phyloP scores from a whole-genome alignment of 2,329 filamentous ascomycete genomes.

The Penicillium palitans region DNA sequence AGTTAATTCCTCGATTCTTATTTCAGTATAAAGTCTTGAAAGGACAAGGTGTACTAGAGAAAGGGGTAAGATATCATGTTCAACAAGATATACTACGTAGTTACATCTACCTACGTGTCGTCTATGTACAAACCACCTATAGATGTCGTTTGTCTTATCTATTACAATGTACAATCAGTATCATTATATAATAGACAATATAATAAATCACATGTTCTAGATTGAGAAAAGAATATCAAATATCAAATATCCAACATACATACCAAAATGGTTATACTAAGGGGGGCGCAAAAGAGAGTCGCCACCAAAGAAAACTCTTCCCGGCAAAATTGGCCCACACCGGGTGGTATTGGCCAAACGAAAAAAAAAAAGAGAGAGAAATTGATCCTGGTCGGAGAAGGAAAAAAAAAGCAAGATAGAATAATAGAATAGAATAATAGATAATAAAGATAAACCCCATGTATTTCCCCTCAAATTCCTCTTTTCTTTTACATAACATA shows the following conservation, averaged over 20 bases:
- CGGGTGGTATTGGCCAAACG: neutral
- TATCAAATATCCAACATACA: neutral
- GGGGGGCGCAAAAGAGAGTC: neutral
- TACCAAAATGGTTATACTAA: neutral
- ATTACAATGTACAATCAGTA: neutral
- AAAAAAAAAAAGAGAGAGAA: neutral
- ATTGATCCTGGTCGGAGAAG: neutral
- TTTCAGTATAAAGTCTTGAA: neutral
- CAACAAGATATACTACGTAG: neutral
- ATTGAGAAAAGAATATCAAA: neutral
- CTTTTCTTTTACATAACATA: constrained; percentile 31
- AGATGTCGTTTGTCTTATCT: neutral
- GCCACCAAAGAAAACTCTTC: constrained; percentile 10
- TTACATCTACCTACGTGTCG: too few species aligned
- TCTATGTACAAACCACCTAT: neutral
- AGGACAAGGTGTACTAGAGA: neutral
- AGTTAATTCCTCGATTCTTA: neutral
- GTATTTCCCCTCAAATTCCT: neutral
- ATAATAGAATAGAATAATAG: neutral
- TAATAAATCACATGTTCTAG: neutral
- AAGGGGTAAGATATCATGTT: neutral
- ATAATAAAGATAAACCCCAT: neutral
- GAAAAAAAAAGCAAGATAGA: neutral
- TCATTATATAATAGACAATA: neutral
- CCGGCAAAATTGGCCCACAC: constrained; percentile 9